Evolutionary conservation across 495 filamentous ascomycete species (phyloP).

Genomic region (Aspergillus saccharolyticus): DNA sequence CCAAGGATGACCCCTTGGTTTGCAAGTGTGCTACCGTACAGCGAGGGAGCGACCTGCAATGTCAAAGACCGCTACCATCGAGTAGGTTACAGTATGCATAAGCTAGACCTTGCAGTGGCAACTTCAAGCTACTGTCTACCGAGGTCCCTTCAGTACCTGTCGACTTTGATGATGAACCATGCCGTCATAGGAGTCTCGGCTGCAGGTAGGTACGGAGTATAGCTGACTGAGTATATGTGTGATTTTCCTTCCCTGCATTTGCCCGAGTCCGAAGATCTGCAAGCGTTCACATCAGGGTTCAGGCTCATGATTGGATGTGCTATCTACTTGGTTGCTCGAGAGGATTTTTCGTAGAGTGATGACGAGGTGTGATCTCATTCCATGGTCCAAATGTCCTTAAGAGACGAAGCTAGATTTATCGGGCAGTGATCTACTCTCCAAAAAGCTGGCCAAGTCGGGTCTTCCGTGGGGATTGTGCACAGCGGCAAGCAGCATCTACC

Average conservation of each 20-base stretch:
- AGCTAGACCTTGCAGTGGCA: too few species aligned
- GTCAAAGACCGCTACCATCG: background rate
- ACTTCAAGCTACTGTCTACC: background rate
- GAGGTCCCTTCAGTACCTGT: background rate
- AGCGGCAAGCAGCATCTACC: background rate
- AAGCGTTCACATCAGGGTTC: background rate
- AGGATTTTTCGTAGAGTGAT: background rate
- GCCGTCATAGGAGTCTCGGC: slow-evolving; percentile 4
- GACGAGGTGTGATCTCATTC: background rate
- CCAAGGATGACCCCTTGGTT: background rate
- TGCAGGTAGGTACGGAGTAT: background rate
- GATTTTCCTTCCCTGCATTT: slow-evolving; percentile 2
- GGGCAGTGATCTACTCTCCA: background rate
- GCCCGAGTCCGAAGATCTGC: background rate
- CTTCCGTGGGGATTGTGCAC: background rate
- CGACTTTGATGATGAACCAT: background rate
- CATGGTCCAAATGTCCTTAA: background rate
- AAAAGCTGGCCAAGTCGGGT: background rate
- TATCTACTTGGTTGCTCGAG: too few species aligned
- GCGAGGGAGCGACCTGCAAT: background rate
- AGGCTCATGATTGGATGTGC: background rate
- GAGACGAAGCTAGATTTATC: background rate
- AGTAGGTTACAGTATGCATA: background rate
- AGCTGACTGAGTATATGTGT: background rate
- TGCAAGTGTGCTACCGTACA: background rate